A percentile compares a stretch with the other conserved stretches of the same genome.
phyloP scores from a whole-genome alignment of 768 basidiomycete genomes.

The Fomitopsis pulvina region DNA sequence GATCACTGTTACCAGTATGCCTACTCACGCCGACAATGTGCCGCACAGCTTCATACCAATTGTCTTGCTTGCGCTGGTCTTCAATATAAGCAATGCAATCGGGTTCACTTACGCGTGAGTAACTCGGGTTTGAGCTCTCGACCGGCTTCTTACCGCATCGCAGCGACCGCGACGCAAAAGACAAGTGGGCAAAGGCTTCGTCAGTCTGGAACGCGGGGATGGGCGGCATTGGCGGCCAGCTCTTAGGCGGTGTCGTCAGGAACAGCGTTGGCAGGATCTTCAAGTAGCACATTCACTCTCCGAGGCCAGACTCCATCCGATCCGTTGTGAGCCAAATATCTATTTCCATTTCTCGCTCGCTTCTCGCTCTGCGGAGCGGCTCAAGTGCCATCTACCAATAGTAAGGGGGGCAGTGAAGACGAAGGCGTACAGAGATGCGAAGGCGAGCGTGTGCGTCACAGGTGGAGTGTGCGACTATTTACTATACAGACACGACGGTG shows the following conservation, averaged over 20 bases:
- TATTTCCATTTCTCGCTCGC: constrained; percentile 12
- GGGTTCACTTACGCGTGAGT: constrained; percentile 94
- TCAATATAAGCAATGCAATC: constrained; percentile 93
- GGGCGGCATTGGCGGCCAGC: constrained; percentile 78
- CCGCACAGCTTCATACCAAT: constrained; percentile 82
- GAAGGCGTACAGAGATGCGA: constrained; percentile 8
- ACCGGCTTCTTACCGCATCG: not conserved
- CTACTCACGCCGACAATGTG: too few relatives aligned
- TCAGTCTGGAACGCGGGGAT: constrained; percentile 66
- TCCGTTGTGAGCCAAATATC: constrained; percentile 4
- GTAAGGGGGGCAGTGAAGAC: constrained; percentile 6
- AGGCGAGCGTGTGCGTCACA: not conserved
- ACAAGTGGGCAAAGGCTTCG: constrained; percentile 80
- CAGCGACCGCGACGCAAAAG: constrained; percentile 90
- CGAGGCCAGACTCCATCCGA: not conserved
- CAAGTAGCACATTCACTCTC: constrained; percentile 26
- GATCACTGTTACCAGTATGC: not conserved
- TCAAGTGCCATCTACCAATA: constrained; percentile 8
- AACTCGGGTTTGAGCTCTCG: not conserved
- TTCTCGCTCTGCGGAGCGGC: constrained; percentile 24
- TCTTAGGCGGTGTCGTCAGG: constrained; percentile 78
- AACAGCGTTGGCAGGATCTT: constrained; percentile 77
- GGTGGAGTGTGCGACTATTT: not conserved
- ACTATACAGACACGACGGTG: constrained; percentile 12
- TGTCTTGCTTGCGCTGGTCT: constrained; percentile 87